A percentile compares a stretch with the other conserved stretches of the same genome.
These are phyloP conservation scores for Neofusicoccum cordaticola DNA, from an alignment of 2,329 filamentous ascomycete species.

Conservation along the genomic window DNA sequence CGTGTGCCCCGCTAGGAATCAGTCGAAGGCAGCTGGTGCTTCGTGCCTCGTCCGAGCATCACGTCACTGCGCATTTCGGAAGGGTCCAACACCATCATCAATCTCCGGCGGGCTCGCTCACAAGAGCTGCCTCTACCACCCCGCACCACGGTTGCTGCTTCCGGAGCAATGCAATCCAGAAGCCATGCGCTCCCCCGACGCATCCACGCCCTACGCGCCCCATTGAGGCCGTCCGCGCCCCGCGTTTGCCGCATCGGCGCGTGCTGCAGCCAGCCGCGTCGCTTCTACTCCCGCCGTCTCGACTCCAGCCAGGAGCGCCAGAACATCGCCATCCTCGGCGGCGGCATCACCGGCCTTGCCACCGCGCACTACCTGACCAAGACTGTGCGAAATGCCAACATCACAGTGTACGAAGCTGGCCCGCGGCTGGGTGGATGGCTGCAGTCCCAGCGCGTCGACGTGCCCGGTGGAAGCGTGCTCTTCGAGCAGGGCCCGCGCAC, in stretches of 20 bases:
- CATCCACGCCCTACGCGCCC: not conserved
- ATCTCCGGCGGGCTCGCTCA: constrained; percentile 5
- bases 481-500: constrained; percentile 86
- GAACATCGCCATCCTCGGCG: constrained; percentile 51
- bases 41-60: constrained; percentile 3
- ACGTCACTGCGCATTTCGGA: constrained; percentile 4
- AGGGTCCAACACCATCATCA: constrained; percentile 13
- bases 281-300: constrained; percentile 28
- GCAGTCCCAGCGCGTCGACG: constrained; percentile 60
- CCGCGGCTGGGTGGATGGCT: constrained; percentile 80
- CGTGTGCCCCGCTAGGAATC: not conserved
- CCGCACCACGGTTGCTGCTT: constrained; percentile 20
- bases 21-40: not conserved
- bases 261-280: constrained; percentile 16
- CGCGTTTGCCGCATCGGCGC: not conserved
- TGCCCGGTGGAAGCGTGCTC: constrained; percentile 62
- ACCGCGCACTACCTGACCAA: constrained; percentile 68
- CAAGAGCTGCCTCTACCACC: constrained; percentile 16
- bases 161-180: constrained; percentile 37
- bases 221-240: not conserved
- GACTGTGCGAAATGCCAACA: constrained; percentile 63
- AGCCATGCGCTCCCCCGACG: constrained; percentile 30
- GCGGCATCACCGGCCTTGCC: constrained; percentile 51
- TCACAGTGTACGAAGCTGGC: constrained; percentile 78
- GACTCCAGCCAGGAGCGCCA: constrained; percentile 24